phyloP scores from a whole-genome alignment of 2,329 filamentous ascomycete genomes.

The Fusarium sp. region DNA sequence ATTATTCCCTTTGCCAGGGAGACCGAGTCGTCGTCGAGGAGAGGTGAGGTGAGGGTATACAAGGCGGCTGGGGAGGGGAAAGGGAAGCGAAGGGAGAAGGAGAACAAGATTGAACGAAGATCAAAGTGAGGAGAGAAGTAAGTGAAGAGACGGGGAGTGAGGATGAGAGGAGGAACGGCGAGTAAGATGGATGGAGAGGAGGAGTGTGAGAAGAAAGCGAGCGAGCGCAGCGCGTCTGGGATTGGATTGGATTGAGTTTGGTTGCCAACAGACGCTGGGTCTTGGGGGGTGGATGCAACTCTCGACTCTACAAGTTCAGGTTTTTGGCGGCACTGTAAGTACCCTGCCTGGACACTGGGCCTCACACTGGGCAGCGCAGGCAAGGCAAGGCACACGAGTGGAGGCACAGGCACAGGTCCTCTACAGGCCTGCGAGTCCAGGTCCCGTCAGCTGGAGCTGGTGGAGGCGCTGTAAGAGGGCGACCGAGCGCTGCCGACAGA shows the following conservation, averaged over 20 bases:
- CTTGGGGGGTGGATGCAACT: slow-evolving; percentile 33
- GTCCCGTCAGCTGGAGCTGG: slow-evolving; percentile 27
- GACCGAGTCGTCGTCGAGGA: slow-evolving; percentile 33
- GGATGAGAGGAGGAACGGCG: slow-evolving; percentile 35
- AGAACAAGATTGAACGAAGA: slow-evolving; percentile 34
- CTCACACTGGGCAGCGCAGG: slow-evolving; percentile 11
- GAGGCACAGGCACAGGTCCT: slow-evolving; percentile 25
- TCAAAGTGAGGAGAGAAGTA: slow-evolving; percentile 40
- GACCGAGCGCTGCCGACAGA: slow-evolving; percentile 36
- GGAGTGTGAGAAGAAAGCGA: slow-evolving; percentile 26
- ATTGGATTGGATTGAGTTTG: slow-evolving; percentile 46
- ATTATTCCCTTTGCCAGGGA: slow-evolving; percentile 42
- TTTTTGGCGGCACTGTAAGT: slow-evolving; percentile 21
- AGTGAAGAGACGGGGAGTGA: slow-evolving; percentile 11
- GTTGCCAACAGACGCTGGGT: slow-evolving; percentile 39
- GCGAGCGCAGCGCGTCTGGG: slow-evolving; percentile 35
- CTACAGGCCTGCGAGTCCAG: slow-evolving; percentile 21
- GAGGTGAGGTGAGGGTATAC: slow-evolving; percentile 25
- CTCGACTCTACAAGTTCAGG: not conserved
- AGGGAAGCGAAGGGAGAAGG: slow-evolving; percentile 26
- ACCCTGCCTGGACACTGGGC: slow-evolving; percentile 17
- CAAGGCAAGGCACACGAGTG: slow-evolving; percentile 19
- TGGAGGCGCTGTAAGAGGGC: slow-evolving; percentile 28
- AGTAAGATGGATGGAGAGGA: slow-evolving; percentile 18
- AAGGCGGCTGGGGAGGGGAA: slow-evolving; percentile 29